phyloP scores from a whole-genome alignment of 805 yeast species.

The Wickerhamiella dianesei region DNA sequence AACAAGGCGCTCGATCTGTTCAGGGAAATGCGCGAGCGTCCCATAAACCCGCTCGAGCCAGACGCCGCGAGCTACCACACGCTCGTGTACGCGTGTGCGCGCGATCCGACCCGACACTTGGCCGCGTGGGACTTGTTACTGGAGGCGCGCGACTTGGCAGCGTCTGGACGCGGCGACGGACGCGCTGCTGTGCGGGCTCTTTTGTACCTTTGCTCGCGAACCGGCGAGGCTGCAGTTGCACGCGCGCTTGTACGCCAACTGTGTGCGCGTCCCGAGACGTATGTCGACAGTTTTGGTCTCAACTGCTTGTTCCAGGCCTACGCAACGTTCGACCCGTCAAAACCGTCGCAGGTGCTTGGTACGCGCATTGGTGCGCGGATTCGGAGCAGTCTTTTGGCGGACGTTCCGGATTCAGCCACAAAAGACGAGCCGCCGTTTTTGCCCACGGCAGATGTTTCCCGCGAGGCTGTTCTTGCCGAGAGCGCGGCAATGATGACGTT shows the following conservation, averaged over 20 bases:
- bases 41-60: conserved; percentile 28
- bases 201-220: conserved; percentile 62
- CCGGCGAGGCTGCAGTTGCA: conserved; percentile 62
- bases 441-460: conserved; percentile 37
- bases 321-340: conserved; percentile 19
- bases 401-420: not conserved
- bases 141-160: conserved; percentile 36
- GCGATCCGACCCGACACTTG: conserved; percentile 33
- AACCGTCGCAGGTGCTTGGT: conserved; percentile 20
- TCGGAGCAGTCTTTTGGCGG: conserved; percentile 18
- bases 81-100: conserved; percentile 56
- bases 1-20: conserved; percentile 67
- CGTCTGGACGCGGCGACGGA: conserved; percentile 18
- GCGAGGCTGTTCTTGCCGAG: conserved; percentile 45
- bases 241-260: conserved; percentile 38
- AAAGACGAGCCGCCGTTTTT: conserved; percentile 50
- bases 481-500: conserved; percentile 64
- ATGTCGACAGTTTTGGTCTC: conserved; percentile 22
- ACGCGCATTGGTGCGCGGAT: conserved; percentile 20
- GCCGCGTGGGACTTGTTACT: conserved; percentile 71
- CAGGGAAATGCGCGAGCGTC: conserved; percentile 43
- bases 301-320: conserved; percentile 26
- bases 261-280: conserved; percentile 16
- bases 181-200: conserved; percentile 46
- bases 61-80: conserved; percentile 37